Evolutionary conservation across 306 rosid species (phyloP).

Genomic region (Neltuma alba): DNA sequence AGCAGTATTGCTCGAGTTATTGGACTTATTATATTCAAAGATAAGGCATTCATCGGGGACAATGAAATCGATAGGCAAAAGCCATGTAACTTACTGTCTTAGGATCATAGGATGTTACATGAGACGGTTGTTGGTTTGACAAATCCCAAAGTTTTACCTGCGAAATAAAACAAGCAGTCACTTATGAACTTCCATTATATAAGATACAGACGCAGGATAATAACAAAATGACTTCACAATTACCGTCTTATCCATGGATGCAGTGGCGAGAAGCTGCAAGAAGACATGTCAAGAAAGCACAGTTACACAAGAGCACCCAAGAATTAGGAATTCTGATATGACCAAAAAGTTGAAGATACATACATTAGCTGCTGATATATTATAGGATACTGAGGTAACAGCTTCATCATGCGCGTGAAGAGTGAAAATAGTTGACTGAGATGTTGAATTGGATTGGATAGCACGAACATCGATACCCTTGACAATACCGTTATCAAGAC

Average conservation of each 20-base stretch:
- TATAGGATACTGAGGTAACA: slow-evolving; percentile 76
- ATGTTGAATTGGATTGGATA: slow-evolving; percentile 53
- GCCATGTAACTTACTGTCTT: slow-evolving; percentile 55
- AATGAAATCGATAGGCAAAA: not conserved
- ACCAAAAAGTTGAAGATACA: slow-evolving; percentile 25
- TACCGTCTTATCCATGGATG: slow-evolving; percentile 90
- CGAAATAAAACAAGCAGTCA: slow-evolving; percentile 26
- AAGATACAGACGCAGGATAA: not conserved
- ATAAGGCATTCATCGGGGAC: not conserved
- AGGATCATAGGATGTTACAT: slow-evolving; percentile 61
- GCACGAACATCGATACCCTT: slow-evolving; percentile 80
- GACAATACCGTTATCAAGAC: slow-evolving; percentile 89
- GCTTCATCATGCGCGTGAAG: slow-evolving; percentile 92
- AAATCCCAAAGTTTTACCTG: slow-evolving; percentile 98
- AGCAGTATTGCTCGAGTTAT: not conserved
- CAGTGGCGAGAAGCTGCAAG: slow-evolving; percentile 87
- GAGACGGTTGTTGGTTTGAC: slow-evolving; percentile 84
- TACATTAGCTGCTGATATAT: slow-evolving; percentile 77
- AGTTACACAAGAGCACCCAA: slow-evolving; percentile 33
- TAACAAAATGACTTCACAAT: slow-evolving; percentile 19
- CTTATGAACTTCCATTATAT: slow-evolving; percentile 27
- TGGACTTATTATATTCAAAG: not conserved
- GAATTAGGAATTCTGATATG: slow-evolving; percentile 10
- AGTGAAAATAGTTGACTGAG: slow-evolving; percentile 66
- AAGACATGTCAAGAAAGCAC: slow-evolving; percentile 16